Evolutionary conservation across 2,329 filamentous ascomycete species (phyloP).

Genomic region (Podosphaera leucotricha): DNA sequence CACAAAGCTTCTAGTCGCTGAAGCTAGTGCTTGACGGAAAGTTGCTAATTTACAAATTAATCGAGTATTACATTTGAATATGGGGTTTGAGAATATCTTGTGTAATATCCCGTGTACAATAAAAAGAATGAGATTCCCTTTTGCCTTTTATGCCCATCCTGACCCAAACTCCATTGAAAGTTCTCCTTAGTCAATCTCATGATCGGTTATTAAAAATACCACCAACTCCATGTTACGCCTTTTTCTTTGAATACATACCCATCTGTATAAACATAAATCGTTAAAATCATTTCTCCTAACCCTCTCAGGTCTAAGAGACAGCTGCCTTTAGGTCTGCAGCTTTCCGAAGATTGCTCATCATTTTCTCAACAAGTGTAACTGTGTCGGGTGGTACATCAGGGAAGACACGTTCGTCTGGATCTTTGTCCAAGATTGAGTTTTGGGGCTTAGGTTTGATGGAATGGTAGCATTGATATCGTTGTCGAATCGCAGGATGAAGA

Average conservation of each 20-base stretch:
- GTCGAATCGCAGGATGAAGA: background rate
- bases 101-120: too few species aligned
- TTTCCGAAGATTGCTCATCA: slow-evolving; percentile 27
- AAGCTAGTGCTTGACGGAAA: background rate
- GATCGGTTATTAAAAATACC: background rate
- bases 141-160: too few species aligned
- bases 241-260: background rate
- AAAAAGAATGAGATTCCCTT: too few species aligned
- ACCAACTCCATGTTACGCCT: background rate
- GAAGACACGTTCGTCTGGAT: slow-evolving; percentile 6
- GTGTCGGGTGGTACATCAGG: slow-evolving; percentile 15
- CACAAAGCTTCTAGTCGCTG: too few species aligned
- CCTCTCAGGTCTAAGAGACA: background rate
- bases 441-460: background rate
- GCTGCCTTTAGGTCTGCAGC: background rate
- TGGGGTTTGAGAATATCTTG: too few species aligned
- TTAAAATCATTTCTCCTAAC: background rate
- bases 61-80: background rate
- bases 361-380: slow-evolving; percentile 24
- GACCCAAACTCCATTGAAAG: background rate
- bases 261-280: background rate
- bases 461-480: background rate
- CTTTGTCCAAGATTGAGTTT: background rate
- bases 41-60: background rate
- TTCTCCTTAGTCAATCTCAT: background rate